phyloP scores from a whole-genome alignment of 768 basidiomycete genomes.

The Tulasnella sp. region DNA sequence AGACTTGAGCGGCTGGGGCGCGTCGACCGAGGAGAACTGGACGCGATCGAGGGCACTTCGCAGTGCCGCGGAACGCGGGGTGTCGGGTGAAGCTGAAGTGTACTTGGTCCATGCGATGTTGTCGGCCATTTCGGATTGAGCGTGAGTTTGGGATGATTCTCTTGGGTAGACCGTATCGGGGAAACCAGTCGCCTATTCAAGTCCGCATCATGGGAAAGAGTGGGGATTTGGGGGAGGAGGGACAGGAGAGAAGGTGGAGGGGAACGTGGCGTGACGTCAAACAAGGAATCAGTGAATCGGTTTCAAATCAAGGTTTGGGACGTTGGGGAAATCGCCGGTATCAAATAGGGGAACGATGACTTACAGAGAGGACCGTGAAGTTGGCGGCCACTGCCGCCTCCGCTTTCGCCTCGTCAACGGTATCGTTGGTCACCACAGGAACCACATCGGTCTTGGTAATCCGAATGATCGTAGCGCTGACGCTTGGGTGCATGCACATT shows the following conservation, averaged over 20 bases:
- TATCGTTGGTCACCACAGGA: constrained; percentile 16
- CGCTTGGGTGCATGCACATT: constrained; percentile 50
- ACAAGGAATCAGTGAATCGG: not conserved
- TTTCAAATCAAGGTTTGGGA: constrained; percentile 26
- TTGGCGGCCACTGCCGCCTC: constrained; percentile 21
- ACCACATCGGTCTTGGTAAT: constrained; percentile 45
- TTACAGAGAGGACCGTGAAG: constrained; percentile 24
- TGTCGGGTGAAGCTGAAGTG: constrained; percentile 36
- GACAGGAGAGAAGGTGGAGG: not conserved
- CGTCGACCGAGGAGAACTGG: constrained; percentile 50
- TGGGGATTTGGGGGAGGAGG: not conserved
- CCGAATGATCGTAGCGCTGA: constrained; percentile 70
- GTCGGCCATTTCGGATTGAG: constrained; percentile 80
- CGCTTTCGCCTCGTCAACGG: constrained; percentile 31
- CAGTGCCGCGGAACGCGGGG: constrained; percentile 35
- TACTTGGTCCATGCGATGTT: constrained; percentile 71
- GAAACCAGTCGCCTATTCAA: constrained; percentile 46
- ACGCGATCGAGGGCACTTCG: constrained; percentile 57
- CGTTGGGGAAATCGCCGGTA: constrained; percentile 36
- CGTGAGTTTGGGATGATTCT: constrained; percentile 55
- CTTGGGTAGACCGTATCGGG: constrained; percentile 71
- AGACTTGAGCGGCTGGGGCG: constrained; percentile 54
- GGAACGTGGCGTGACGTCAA: constrained; percentile 11
- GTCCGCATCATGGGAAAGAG: not conserved
- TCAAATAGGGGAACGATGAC: constrained; percentile 22